phyloP scores from a whole-genome alignment of 257 asterid species.

The Apocynum venetum region DNA sequence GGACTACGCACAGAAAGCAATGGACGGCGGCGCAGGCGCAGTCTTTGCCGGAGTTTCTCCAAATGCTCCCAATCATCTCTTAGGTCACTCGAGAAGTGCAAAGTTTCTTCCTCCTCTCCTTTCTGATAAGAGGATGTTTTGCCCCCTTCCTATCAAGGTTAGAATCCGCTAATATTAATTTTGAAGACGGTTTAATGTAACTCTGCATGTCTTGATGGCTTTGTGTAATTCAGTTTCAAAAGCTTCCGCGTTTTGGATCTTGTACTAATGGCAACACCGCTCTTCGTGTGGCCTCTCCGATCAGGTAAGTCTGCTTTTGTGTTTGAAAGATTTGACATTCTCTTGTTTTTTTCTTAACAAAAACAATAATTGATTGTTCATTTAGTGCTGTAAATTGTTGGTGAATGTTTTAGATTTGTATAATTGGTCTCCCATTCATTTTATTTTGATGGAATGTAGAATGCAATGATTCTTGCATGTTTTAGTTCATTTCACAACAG shows the following conservation, averaged over 20 bases:
- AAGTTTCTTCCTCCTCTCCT: slow-evolving; percentile 21
- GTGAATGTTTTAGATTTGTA: not conserved
- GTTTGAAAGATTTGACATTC: not conserved
- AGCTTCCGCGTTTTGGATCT: slow-evolving; percentile 30
- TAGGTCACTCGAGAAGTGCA: not conserved
- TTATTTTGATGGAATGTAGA: not conserved
- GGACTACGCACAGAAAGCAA: not conserved
- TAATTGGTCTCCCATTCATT: not conserved
- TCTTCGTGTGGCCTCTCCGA: slow-evolving; percentile 49
- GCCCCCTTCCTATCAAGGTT: slow-evolving; percentile 28
- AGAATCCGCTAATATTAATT: not conserved
- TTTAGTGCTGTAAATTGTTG: not conserved
- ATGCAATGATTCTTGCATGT: not conserved
- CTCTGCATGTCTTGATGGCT: not conserved
- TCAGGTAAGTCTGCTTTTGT: slow-evolving; percentile 30
- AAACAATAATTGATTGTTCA: not conserved
- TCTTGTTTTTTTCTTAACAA: not conserved
- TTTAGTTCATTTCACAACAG: not conserved
- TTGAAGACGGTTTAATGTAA: not conserved
- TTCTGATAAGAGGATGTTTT: slow-evolving; percentile 12
- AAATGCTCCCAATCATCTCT: not conserved
- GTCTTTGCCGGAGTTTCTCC: not conserved
- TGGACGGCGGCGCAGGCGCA: slow-evolving; percentile 6
- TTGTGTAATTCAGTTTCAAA: slow-evolving; percentile 22
- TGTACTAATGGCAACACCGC: slow-evolving; percentile 20